These are phyloP conservation scores for Diutina siamensis DNA, from an alignment of 1,139 yeast genomes.

Conservation along the genomic window DNA sequence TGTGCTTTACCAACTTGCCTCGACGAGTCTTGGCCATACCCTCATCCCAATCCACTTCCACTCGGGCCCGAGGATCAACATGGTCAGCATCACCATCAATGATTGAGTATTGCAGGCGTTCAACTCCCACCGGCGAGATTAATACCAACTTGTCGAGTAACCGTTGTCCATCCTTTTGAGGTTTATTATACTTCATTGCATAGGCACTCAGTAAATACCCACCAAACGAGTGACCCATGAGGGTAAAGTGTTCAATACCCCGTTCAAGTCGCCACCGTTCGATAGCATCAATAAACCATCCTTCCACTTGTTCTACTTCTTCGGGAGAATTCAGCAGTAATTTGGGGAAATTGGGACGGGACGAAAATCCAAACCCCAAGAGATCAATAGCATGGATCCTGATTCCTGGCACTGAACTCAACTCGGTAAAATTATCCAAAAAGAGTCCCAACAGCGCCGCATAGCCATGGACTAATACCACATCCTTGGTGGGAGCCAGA, in stretches of 20 bases:
- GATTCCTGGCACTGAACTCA: conserved; percentile 31
- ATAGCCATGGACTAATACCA: conserved; percentile 36
- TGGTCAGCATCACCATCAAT: conserved; percentile 15
- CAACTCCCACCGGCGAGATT: conserved; percentile 37
- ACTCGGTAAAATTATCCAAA: conserved; percentile 27
- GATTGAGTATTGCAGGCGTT: conserved; percentile 17
- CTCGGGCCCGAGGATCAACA: conserved; percentile 7
- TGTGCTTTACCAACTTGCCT: conserved; percentile 12
- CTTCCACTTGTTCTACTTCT: conserved; percentile 37
- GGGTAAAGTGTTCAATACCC: conserved; percentile 45
- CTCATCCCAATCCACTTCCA: not conserved
- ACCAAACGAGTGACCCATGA: conserved; percentile 90
- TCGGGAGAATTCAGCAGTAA: conserved; percentile 20
- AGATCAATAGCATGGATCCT: conserved; percentile 35
- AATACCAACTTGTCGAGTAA: conserved; percentile 17
- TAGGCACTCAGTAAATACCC: conserved; percentile 79
- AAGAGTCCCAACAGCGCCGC: conserved; percentile 37
- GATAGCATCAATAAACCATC: conserved; percentile 69
- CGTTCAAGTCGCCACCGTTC: conserved; percentile 70
- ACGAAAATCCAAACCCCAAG: conserved; percentile 33
- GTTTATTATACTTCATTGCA: conserved; percentile 46
- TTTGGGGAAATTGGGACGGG: conserved; percentile 30
- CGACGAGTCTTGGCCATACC: conserved; percentile 5
- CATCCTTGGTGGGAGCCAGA: conserved; percentile 14
- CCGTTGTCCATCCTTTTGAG: not conserved